Evolutionary conservation across 768 basidiomycete genomes (phyloP).

Genomic region (Gloeostereum incarnatum): DNA sequence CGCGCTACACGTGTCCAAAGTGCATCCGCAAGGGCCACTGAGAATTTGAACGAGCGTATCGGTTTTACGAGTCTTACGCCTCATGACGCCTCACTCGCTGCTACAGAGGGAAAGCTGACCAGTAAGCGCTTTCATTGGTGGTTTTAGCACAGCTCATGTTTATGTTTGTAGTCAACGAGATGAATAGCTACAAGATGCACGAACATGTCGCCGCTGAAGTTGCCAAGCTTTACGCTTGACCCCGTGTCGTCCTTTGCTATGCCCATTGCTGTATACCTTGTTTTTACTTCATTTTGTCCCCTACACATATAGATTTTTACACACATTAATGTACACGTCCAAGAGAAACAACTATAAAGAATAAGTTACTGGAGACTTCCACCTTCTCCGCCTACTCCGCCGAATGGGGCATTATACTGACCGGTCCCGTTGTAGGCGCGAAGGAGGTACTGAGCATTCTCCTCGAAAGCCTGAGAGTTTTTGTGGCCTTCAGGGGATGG

Average conservation of each 20-base stretch:
- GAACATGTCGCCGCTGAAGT: slow-evolving; percentile 7
- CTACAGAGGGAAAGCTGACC: slow-evolving; percentile 17
- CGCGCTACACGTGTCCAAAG: slow-evolving; percentile 20
- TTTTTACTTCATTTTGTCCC: no score
- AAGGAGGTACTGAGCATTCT: slow-evolving; percentile 3
- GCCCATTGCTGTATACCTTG: no score
- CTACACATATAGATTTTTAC: no score
- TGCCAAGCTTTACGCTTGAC: no score
- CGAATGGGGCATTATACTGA: slow-evolving; percentile 2
- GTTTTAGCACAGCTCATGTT: neutral
- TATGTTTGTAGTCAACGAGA: slow-evolving; percentile 17
- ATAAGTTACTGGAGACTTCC: no score
- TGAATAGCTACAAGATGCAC: slow-evolving; percentile 23
- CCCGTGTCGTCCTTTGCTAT: no score
- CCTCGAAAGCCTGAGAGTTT: slow-evolving; percentile 4
- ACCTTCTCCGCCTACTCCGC: neutral
- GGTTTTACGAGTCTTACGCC: slow-evolving; percentile 20
- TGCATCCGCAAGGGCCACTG: slow-evolving; percentile 18
- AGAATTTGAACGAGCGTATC: slow-evolving; percentile 21
- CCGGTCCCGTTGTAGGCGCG: slow-evolving; percentile 5
- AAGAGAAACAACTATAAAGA: no score
- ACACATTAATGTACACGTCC: no score
- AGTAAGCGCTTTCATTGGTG: slow-evolving; percentile 9
- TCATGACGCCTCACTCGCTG: slow-evolving; percentile 16
- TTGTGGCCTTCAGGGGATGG: neutral